These are phyloP conservation scores for Jackrogersella minutella DNA, from an alignment of 495 filamentous ascomycete species.

Conservation along the genomic window DNA sequence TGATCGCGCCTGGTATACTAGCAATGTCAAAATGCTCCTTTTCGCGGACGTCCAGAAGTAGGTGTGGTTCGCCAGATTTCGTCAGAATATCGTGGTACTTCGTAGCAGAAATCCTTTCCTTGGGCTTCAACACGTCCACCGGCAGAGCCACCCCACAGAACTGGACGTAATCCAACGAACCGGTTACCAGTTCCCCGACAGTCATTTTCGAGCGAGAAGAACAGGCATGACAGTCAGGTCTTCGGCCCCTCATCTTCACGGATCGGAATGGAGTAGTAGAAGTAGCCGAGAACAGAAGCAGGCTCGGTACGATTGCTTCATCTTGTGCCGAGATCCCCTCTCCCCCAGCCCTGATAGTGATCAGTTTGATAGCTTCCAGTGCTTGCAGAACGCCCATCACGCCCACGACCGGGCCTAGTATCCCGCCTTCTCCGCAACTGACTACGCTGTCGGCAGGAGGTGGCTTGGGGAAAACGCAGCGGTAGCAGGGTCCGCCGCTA, in stretches of 20 bases:
- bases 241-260: slow-evolving; percentile 72
- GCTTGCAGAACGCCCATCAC: slow-evolving; percentile 94
- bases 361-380: slow-evolving; percentile 84
- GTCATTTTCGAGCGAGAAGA: slow-evolving; percentile 68
- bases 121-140: slow-evolving; percentile 60
- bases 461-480: slow-evolving; percentile 89
- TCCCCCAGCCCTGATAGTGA: slow-evolving; percentile 53
- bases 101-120: slow-evolving; percentile 68
- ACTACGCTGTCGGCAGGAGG: slow-evolving; percentile 80
- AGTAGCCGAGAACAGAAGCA: slow-evolving; percentile 78
- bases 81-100: slow-evolving; percentile 57
- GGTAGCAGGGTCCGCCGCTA: slow-evolving; percentile 79
- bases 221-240: slow-evolving; percentile 77
- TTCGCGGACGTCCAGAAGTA: slow-evolving; percentile 84
- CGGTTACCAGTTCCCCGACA: slow-evolving; percentile 65
- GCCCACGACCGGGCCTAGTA: slow-evolving; percentile 91
- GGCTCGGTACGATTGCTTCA: slow-evolving; percentile 50
- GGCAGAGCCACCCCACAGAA: slow-evolving; percentile 73
- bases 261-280: slow-evolving; percentile 74
- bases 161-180: slow-evolving; percentile 75
- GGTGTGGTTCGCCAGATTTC: slow-evolving; percentile 46
- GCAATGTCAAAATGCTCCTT: slow-evolving; percentile 86
- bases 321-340: slow-evolving; percentile 1
- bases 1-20: slow-evolving; percentile 74
- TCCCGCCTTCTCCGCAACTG: slow-evolving; percentile 89